A percentile compares a stretch with the other conserved stretches of the same genome.
Evolutionary conservation across 2,329 filamentous ascomycete genomes (phyloP).

Genomic region (Hysterium pulicare): DNA sequence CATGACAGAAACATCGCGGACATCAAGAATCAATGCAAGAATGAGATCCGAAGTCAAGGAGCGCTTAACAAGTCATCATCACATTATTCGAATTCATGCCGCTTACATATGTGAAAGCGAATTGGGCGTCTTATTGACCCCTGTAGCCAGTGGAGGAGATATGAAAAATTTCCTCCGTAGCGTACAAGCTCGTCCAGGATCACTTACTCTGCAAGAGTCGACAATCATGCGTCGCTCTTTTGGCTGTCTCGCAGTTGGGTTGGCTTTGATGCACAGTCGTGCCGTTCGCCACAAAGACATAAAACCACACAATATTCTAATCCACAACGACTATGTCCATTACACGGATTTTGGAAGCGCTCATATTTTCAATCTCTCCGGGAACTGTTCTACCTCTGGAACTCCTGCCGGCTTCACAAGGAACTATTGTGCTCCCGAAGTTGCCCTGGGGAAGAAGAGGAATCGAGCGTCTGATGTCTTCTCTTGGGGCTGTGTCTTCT

Average conservation of each 20-base stretch:
- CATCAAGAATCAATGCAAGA: too few relatives aligned
- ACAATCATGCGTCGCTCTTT: conserved; percentile 10
- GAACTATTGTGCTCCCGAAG: conserved; percentile 18
- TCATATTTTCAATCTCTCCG: conserved; percentile 6
- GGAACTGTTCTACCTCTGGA: conserved; percentile 14
- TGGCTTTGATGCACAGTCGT: conserved; percentile 16
- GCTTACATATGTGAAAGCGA: conserved; percentile 9
- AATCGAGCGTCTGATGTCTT: conserved; percentile 18
- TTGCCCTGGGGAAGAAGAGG: conserved; percentile 7
- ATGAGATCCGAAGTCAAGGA: too few relatives aligned
- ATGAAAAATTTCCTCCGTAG: conserved; percentile 15
- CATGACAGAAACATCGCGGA: too few relatives aligned
- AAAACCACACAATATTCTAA: conserved; percentile 19
- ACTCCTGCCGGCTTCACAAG: conserved; percentile 4
- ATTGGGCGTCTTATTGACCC: conserved; percentile 14
- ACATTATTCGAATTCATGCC: conserved; percentile 14
- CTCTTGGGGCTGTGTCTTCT: conserved; percentile 18
- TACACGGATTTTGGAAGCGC: conserved; percentile 21
- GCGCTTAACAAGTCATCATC: conserved; percentile 8
- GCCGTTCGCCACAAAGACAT: conserved; percentile 19
- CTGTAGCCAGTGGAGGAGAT: conserved; percentile 17
- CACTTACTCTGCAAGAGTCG: conserved; percentile 2
- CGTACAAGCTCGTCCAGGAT: not conserved
- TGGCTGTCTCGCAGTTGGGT: conserved; percentile 14
- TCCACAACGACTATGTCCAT: conserved; percentile 13